A percentile compares a stretch with the other conserved stretches of the same genome.
These are phyloP conservation scores for Claviceps arundinis DNA, from an alignment of 2,329 filamentous ascomycete species.

Conservation along the genomic window DNA sequence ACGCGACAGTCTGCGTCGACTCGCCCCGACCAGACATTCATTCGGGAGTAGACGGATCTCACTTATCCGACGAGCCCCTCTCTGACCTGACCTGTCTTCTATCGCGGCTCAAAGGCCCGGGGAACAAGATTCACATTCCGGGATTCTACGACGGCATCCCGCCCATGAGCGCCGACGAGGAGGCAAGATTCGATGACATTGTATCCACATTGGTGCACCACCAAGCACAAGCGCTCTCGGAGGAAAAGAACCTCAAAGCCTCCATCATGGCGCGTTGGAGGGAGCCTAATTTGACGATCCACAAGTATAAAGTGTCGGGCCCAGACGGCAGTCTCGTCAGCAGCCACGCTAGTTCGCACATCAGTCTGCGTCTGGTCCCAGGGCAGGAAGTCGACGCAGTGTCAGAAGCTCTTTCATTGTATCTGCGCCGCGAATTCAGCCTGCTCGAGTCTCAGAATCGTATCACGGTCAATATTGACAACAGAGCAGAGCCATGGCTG, in stretches of 20 bases:
- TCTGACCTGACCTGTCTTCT: constrained; percentile 82
- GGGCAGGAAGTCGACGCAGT: constrained; percentile 81
- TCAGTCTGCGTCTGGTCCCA: constrained; percentile 85
- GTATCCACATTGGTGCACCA: constrained; percentile 60
- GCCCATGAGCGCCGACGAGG: constrained; percentile 60
- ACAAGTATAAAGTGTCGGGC: constrained; percentile 83
- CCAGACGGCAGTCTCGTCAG: constrained; percentile 89
- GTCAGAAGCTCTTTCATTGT: constrained; percentile 50
- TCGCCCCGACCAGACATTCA: constrained; percentile 81
- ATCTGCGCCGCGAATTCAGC: constrained; percentile 58
- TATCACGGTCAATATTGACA: constrained; percentile 73
- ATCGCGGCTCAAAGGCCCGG: constrained; percentile 65
- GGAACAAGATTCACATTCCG: constrained; percentile 73
- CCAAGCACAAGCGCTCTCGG: constrained; percentile 45
- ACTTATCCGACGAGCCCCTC: constrained; percentile 77
- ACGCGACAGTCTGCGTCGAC: constrained; percentile 80
- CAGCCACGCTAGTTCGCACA: constrained; percentile 71
- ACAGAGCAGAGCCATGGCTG: constrained; percentile 91
- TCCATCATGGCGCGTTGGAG: constrained; percentile 91
- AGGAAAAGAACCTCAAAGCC: constrained; percentile 55
- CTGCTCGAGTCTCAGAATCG: constrained; percentile 67
- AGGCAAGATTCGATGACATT: constrained; percentile 73
- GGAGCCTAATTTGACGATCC: constrained; percentile 86
- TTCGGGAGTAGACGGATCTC: constrained; percentile 91
- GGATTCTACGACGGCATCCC: constrained; percentile 80